Evolutionary conservation across 169 alveolate genomes (phyloP), one percentile per base, ranked within the genome.

Genomic region (Cryptosporidium tyzzeri): DNA sequence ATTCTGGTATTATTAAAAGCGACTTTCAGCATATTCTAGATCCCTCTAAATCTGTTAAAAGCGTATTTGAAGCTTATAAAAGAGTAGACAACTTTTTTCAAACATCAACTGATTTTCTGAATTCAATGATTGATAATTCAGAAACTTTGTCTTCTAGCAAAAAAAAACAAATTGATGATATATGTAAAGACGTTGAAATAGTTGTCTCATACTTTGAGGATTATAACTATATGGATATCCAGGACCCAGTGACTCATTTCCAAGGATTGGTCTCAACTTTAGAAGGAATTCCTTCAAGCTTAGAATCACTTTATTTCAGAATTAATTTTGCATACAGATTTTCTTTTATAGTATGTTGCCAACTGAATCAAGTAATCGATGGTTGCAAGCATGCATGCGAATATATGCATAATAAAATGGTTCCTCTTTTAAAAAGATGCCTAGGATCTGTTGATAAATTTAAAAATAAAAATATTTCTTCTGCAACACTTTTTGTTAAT

Each of bases 231-330:
- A 26, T 80, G 8, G 62, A 62, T 9, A 8, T 39, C 31, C 29
- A 18, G 29, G 35, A 53, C 51, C 16, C 74, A 62, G 23, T 58
- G 12, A 9, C 45, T 16, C 71, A 73, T 37, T 41, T 50, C 53
- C 31, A 50, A 65, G 3, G 26, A 61, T 65, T 80, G 7, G 55
- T 35, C n/a, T 59, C 89, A 59, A 65, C 37, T 26, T 62, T 80
- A 18, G 80, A 80, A 59, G 73, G 89, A 37, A 80, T 80, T 41
- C 89, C 89, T 9, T 80, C 89, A 44, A 45, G 69, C 39, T 48
- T 80, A 1, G 89, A 80, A n/a, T 80, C 67, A 9, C n/a, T 18
- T 18, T 62, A 65, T 31, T 80, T 80, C 45, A 35, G 89, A 39
- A 26, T 37, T 59, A 61, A 80, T 59, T 80, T 80, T 65, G 80